phyloP scores from a whole-genome alignment of 139 green algal species.

The Chlamydomonas eustigma region DNA sequence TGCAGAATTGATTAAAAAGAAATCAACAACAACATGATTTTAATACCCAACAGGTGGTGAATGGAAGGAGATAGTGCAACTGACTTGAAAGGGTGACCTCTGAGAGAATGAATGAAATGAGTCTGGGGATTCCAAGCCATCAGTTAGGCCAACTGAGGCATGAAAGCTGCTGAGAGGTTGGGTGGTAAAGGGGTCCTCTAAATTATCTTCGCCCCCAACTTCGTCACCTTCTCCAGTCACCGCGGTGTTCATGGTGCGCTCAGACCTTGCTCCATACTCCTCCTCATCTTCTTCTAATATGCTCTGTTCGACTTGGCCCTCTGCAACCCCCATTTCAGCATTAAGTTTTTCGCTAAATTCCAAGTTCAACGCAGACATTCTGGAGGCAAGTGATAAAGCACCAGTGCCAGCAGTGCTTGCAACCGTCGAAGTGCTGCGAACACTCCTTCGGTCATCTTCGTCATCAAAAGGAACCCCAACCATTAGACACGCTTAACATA shows the following conservation, averaged over 20 bases:
- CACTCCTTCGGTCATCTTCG: constrained; percentile 11
- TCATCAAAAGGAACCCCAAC: neutral
- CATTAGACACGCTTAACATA: no score
- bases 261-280: neutral
- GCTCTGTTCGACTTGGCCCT: neutral
- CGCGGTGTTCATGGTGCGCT: constrained; percentile 2
- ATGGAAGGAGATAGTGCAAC: neutral
- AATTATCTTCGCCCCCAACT: neutral
- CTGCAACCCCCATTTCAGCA: neutral
- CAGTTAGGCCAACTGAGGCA: neutral
- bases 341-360: neutral
- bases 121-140: neutral
- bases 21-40: neutral
- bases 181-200: neutral
- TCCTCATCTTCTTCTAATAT: constrained; percentile 2
- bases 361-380: constrained; percentile 2
- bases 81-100: neutral
- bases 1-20: no score
- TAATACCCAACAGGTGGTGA: neutral
- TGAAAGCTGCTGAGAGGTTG: neutral
- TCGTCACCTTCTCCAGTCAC: neutral
- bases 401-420: constrained; percentile 10
- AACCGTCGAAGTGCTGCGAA: neutral
- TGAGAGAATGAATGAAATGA: neutral
- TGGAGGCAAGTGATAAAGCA: neutral